Conservation (phyloP, 441 rosid genomes). For the Rhodomyrtus psidioides region DNA sequence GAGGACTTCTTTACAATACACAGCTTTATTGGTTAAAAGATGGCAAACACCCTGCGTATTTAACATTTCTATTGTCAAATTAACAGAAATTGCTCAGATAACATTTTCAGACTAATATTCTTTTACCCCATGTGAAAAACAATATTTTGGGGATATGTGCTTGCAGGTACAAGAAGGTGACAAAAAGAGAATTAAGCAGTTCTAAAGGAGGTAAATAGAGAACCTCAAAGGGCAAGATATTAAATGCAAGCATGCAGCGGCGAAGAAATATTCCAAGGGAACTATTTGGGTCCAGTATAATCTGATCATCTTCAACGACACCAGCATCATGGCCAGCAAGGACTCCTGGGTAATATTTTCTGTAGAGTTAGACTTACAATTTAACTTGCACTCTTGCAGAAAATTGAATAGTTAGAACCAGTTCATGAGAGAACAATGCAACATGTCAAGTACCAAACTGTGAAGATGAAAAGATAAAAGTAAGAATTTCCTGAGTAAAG, state of each 20-base stretch:
- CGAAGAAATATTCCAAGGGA: constrained; percentile 81
- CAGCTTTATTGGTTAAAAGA: constrained; percentile 67
- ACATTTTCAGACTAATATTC: not conserved
- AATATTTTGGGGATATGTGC: not conserved
- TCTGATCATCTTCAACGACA: constrained; percentile 66
- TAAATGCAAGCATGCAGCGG: constrained; percentile 80
- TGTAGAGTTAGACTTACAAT: not conserved
- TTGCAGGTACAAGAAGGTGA: not conserved
- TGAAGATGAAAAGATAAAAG: not conserved
- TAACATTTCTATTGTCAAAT: not conserved
- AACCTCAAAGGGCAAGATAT: constrained; percentile 80
- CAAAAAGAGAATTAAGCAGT: not conserved
- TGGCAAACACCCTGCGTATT: constrained; percentile 75
- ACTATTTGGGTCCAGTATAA: constrained; percentile 76
- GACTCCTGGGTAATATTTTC: constrained; percentile 35
- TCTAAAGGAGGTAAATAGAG: not conserved
- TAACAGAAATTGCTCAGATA: not conserved
- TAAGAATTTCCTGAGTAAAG: not conserved
- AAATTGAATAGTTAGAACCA: not conserved
- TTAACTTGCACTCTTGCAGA: not conserved
- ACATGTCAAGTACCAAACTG: not conserved
- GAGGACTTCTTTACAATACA: constrained; percentile 61
- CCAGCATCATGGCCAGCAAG: constrained; percentile 66
- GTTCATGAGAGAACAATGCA: not conserved
- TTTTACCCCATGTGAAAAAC: not conserved